A percentile compares a stretch with the other conserved stretches of the same genome.
phyloP scores from a whole-genome alignment of 768 basidiomycete species.

The Podaxis sp. region DNA sequence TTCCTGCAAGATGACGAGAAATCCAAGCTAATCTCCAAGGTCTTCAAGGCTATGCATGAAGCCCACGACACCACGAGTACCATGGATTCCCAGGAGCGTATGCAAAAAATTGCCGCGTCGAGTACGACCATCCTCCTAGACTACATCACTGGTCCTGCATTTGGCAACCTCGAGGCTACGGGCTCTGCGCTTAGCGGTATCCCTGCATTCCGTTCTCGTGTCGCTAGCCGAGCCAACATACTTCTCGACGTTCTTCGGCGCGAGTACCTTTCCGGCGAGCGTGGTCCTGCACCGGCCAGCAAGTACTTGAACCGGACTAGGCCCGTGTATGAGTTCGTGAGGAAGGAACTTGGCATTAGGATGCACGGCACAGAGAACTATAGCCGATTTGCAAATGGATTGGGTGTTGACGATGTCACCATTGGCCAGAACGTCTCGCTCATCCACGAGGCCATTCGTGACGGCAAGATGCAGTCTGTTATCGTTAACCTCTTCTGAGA shows the following conservation, averaged over 20 bases:
- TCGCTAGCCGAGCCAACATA: conserved; percentile 47
- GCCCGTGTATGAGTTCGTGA: conserved; percentile 75
- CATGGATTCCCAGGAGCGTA: conserved; percentile 70
- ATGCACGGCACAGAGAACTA: conserved; percentile 84
- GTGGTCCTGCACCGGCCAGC: conserved; percentile 68
- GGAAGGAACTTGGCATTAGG: conserved; percentile 66
- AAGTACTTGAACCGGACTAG: conserved; percentile 65
- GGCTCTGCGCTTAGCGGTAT: conserved; percentile 38
- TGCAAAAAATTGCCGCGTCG: conserved; percentile 69
- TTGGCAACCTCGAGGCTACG: conserved; percentile 29
- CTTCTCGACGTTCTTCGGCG: conserved; percentile 50
- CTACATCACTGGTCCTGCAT: conserved; percentile 43
- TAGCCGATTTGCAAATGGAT: conserved; percentile 56
- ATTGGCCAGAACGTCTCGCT: conserved; percentile 70
- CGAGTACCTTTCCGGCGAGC: conserved; percentile 57
- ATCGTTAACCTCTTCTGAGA: conserved; percentile 40
- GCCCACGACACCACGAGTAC: conserved; percentile 65
- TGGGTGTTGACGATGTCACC: conserved; percentile 66
- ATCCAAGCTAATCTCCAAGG: conserved; percentile 30
- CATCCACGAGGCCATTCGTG: conserved; percentile 72
- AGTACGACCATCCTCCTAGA: conserved; percentile 65
- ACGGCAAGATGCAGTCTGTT: conserved; percentile 49
- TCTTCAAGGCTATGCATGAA: conserved; percentile 45
- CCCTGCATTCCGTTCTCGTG: conserved; percentile 51
- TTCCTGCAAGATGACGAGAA: conserved; percentile 36